Conservation (phyloP, 2,329 filamentous ascomycete species). For the Trichoderma atroviride region DNA sequence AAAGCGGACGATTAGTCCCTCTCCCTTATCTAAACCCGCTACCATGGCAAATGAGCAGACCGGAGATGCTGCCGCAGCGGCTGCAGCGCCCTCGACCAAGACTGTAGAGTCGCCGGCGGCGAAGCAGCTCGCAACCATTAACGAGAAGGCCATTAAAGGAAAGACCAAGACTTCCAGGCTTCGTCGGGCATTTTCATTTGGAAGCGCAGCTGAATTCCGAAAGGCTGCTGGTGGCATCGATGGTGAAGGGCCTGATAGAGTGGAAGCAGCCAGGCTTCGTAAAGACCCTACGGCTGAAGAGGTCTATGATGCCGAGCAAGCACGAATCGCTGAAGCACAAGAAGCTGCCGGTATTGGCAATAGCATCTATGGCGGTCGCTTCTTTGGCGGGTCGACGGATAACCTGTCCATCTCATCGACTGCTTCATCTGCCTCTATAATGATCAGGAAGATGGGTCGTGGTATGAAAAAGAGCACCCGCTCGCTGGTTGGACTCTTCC, state of each 20-base stretch:
- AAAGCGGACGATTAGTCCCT: constrained; percentile 68
- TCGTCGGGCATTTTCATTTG: constrained; percentile 92
- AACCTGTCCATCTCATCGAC: constrained; percentile 91
- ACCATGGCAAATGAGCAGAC: constrained; percentile 60
- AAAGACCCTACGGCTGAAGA: constrained; percentile 66
- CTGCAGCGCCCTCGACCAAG: constrained; percentile 39
- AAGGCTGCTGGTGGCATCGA: constrained; percentile 68
- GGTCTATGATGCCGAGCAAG: constrained; percentile 83
- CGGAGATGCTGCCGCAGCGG: constrained; percentile 41
- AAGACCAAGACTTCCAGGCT: constrained; percentile 87
- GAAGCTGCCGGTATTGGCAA: constrained; percentile 90
- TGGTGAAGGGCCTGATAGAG: constrained; percentile 40
- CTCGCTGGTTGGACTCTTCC: constrained; percentile 90
- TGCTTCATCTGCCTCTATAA: constrained; percentile 85
- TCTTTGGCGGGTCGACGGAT: constrained; percentile 90
- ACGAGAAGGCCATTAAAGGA: constrained; percentile 73
- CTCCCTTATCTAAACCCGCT: constrained; percentile 72
- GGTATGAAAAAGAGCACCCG: constrained; percentile 95
- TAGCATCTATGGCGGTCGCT: constrained; percentile 86
- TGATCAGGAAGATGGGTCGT: constrained; percentile 98
- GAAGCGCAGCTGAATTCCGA: constrained; percentile 87
- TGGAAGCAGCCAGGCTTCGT: constrained; percentile 58
- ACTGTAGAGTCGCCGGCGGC: constrained; percentile 69
- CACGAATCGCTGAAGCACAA: constrained; percentile 86
- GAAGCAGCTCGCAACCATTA: constrained; percentile 83